Base-by-base conservation (phyloP, 306 rosid genomes). In the Mucuna pruriens region DNA sequence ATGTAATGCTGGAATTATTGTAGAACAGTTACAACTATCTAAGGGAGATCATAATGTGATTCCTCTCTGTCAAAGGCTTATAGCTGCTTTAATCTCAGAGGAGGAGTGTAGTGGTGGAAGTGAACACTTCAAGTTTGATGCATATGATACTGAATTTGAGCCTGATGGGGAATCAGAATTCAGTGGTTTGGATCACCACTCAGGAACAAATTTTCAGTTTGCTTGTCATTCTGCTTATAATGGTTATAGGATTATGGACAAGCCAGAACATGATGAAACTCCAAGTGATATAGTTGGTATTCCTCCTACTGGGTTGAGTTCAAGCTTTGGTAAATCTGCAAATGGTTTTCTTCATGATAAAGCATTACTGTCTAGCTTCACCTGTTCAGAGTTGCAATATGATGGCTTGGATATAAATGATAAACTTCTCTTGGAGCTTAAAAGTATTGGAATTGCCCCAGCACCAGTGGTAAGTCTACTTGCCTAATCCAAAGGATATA, bases 351-450 rank as follows among this genome's bases (percentile, higher is more conserved):
- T 86, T 65, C 86, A 87, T 2, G 91, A 83, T 69, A 91, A 90
- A 75, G 74, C 83, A 80, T 67, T 73, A 36, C 76, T 87, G 81
- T 67, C 95, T 76, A 82, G 85, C 71, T 75, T 76, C 75, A 39
- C 85, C 72, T 86, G 90, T 81, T 86, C 98, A 66, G 99, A 95
- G 80, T 84, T 83, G 61, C 95, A 89, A 70, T 95, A 91, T 80
- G 92, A 85, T 76, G 83, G 77, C 86, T 83, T 91, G 89, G 83
- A 83, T 67, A 70, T 96, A 72, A 90, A 94, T 85, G 97, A 94
- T 70, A 96, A 86, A 84, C 89, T 96, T 87, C 91, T 96, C 44
- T 84, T 94, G 91, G 99, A 96, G 90, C 88, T 96, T 86, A 97
- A 86, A 75, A 94, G 98, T 74, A 84, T 96, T 79, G 99, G 94